Base-by-base conservation (phyloP, 345 rosid genomes). In the Salix purpurea region DNA sequence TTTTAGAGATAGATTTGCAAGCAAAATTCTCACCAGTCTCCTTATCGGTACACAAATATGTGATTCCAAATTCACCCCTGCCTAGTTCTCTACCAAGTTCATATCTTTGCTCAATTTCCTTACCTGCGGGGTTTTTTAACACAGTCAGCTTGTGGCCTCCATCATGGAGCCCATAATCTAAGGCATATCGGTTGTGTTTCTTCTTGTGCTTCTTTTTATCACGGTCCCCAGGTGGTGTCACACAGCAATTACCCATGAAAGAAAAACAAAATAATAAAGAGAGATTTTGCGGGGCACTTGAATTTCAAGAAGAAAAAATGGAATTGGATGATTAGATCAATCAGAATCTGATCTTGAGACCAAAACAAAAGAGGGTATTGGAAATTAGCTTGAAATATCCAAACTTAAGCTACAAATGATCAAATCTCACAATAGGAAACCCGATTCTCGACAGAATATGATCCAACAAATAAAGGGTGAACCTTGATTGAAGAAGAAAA, bases 11-110 rank as follows among this genome's bases (percentile, higher is more conserved):
- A 3, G 81, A 81, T 65, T 81, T 77, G 66, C 84, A 82, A 14
- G 84, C 84, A 44, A 65, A 71, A 9, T 60, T 70, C 11, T 82
- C 74, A 6, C 76, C 73, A n/a, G 67, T 82, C 65, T 82, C 79
- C 70, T 67, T 82, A 64, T 78, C 81, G 6, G 74, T 82, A 70
- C 84, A 82, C 75, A 82, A 67, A 62, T 82, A 70, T n/a, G 84
- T 82, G 66, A 82, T 44, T 11, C 84, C 84, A 82, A 82, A 82
- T 66, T 82, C 84, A 65, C 84, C 84, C 46, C 84, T 82, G n/a
- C 84, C 84, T 46, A 82, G 71, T 40, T 82, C 84, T 71, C 76
- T 26, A 9, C 84, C 84, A 28, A 82, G 84, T 42, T 74, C 81
- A 78, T 82, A 82, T 8, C 81, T 78, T 60, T 70, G 73, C 81